A percentile compares a stretch with the other conserved stretches of the same genome.
Conservation (phyloP, 176 grass and related monocot species). For the Ananas comosus region DNA sequence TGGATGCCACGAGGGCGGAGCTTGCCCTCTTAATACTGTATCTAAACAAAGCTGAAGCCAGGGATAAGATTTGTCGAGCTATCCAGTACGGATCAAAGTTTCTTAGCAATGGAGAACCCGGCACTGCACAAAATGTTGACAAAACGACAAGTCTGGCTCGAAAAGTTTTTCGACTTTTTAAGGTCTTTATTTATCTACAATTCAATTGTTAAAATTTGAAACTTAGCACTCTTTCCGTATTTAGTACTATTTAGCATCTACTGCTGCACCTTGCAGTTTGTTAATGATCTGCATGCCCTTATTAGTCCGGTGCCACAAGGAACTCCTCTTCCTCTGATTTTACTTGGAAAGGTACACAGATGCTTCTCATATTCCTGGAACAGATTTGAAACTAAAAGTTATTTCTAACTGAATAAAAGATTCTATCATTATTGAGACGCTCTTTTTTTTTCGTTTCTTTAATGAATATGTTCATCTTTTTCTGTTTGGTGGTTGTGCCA, state of each 20-base stretch:
- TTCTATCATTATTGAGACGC: neutral
- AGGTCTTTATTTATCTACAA: constrained; percentile 28
- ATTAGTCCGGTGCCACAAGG: constrained; percentile 68
- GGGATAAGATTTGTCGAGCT: constrained; percentile 82
- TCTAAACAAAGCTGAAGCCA: constrained; percentile 77
- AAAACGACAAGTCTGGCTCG: constrained; percentile 76
- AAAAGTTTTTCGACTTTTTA: constrained; percentile 85
- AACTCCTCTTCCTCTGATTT: constrained; percentile 75
- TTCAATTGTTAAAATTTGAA: too few species aligned
- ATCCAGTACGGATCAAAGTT: constrained; percentile 89
- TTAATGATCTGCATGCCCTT: constrained; percentile 75
- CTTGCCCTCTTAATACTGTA: constrained; percentile 62
- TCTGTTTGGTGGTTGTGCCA: constrained; percentile 5
- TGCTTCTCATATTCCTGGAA: neutral
- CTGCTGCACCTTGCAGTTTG: constrained; percentile 44
- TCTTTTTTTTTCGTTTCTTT: neutral
- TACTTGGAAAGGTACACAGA: constrained; percentile 67
- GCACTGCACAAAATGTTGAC: constrained; percentile 77
- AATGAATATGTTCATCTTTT: constrained; percentile 2
- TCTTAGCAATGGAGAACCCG: constrained; percentile 62
- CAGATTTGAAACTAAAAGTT: neutral
- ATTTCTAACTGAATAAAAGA: constrained; percentile 4
- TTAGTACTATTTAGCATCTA: too few species aligned
- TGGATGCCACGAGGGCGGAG: constrained; percentile 55
- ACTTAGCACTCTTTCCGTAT: too few species aligned